phyloP scores from a whole-genome alignment of 495 filamentous ascomycete genomes.

The Xylaria grammica region DNA sequence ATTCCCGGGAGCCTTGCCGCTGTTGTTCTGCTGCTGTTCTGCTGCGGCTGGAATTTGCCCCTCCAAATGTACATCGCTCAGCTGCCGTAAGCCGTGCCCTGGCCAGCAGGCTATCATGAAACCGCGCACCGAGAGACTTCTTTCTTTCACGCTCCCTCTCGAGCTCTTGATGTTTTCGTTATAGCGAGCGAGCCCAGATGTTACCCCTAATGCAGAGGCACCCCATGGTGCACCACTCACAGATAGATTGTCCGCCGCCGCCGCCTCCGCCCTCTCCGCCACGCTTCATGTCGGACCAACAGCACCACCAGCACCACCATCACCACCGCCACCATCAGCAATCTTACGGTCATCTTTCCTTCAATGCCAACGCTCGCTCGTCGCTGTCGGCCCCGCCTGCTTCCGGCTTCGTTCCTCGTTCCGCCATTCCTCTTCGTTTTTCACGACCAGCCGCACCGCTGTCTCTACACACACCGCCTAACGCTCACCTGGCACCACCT shows the following conservation, averaged over 20 bases:
- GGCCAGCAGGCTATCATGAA: slow-evolving; percentile 46
- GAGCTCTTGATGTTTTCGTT: slow-evolving; percentile 24
- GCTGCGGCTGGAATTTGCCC: slow-evolving; percentile 22
- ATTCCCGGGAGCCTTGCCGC: slow-evolving; percentile 12
- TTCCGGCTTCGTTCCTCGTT: slow-evolving; percentile 34
- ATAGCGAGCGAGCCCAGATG: slow-evolving; percentile 39
- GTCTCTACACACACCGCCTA: slow-evolving; percentile 36
- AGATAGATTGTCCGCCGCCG: slow-evolving; percentile 42
- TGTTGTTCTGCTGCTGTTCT: too few species aligned
- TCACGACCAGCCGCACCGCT: slow-evolving; percentile 37
- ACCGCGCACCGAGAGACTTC: slow-evolving; percentile 27
- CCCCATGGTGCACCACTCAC: slow-evolving; percentile 51
- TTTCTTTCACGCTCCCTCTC: slow-evolving; percentile 27
- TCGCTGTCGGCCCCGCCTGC: slow-evolving; percentile 22
- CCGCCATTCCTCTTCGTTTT: slow-evolving; percentile 46
- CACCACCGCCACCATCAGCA: background rate
- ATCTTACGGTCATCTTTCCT: slow-evolving; percentile 10
- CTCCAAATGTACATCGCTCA: slow-evolving; percentile 37
- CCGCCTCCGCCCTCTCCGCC: slow-evolving; percentile 37
- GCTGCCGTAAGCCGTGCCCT: slow-evolving; percentile 43
- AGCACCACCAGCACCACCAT: slow-evolving; percentile 18
- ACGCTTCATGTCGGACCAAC: slow-evolving; percentile 32
- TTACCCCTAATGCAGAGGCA: slow-evolving; percentile 53
- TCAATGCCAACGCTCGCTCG: slow-evolving; percentile 23
- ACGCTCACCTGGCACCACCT: slow-evolving; percentile 39